A percentile compares a stretch with the other conserved stretches of the same genome.
phyloP scores from a whole-genome alignment of 441 rosid species.

The Adansonia madagascariensis region DNA sequence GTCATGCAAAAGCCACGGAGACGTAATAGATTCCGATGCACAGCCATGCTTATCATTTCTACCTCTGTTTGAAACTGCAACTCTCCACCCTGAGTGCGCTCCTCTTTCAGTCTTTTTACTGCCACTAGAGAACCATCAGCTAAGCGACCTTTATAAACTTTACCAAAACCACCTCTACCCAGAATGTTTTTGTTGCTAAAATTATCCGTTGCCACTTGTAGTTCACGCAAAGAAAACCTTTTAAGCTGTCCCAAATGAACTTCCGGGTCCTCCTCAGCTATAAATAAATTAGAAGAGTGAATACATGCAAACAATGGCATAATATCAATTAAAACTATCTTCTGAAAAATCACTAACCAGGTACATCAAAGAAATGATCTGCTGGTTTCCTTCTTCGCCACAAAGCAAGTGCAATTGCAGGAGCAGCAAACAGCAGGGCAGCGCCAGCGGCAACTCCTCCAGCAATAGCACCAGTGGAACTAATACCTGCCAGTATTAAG shows the following conservation, averaged over 20 bases:
- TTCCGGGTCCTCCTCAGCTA: slow-evolving; percentile 96
- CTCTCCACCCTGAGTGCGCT: slow-evolving; percentile 83
- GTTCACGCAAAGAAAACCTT: slow-evolving; percentile 80
- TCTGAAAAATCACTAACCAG: slow-evolving; percentile 57
- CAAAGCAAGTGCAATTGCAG: slow-evolving; percentile 77
- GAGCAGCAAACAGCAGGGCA: slow-evolving; percentile 86
- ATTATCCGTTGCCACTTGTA: slow-evolving; percentile 78
- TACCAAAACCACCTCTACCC: slow-evolving; percentile 88
- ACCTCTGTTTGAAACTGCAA: slow-evolving; percentile 90
- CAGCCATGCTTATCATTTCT: slow-evolving; percentile 93
- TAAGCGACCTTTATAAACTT: slow-evolving; percentile 88
- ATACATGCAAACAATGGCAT: slow-evolving; percentile 22
- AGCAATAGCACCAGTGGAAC: slow-evolving; percentile 77
- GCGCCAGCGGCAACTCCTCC: slow-evolving; percentile 98
- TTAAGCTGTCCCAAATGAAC: slow-evolving; percentile 86
- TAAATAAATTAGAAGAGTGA: slow-evolving; percentile 27
- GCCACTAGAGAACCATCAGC: slow-evolving; percentile 80
- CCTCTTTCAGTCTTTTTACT: slow-evolving; percentile 85
- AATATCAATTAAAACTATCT: slow-evolving; percentile 18
- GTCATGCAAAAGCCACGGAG: slow-evolving; percentile 94
- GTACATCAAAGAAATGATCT: slow-evolving; percentile 92
- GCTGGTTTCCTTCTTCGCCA: slow-evolving; percentile 75
- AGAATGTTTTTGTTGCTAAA: slow-evolving; percentile 71
- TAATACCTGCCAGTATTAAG: slow-evolving; percentile 46
- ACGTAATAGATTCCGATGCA: slow-evolving; percentile 81